Evolutionary conservation across 208 protist genomes (phyloP).

Genomic region (Crithidia thermophila): DNA sequence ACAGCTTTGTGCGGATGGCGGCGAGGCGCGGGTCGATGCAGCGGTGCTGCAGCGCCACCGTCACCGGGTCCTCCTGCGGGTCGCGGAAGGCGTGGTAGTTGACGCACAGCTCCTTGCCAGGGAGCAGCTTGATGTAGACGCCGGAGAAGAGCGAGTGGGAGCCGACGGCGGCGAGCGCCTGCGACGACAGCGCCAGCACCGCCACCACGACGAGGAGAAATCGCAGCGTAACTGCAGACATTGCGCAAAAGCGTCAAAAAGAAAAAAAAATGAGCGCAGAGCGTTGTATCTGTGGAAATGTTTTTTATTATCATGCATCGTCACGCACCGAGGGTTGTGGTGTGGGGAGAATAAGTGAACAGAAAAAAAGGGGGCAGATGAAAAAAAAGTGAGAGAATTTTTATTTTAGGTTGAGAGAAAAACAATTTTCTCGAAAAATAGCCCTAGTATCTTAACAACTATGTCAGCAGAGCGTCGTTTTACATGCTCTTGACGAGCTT

Average conservation of each 20-base stretch:
- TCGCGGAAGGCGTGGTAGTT: slow-evolving; percentile 68
- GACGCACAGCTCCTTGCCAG: slow-evolving; percentile 64
- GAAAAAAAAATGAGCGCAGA: not conserved
- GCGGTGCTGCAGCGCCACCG: slow-evolving; percentile 65
- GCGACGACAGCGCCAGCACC: slow-evolving; percentile 6
- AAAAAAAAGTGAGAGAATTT: too few relatives aligned
- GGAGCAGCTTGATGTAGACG: slow-evolving; percentile 73
- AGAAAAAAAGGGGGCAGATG: too few relatives aligned
- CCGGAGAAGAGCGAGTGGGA: slow-evolving; percentile 9
- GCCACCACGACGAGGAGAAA: slow-evolving; percentile 3
- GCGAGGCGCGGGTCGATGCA: slow-evolving; percentile 57
- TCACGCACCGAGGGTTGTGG: too few relatives aligned
- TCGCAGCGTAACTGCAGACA: not conserved
- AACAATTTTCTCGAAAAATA: too few relatives aligned
- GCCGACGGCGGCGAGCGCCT: slow-evolving; percentile 4
- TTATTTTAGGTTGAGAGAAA: too few relatives aligned
- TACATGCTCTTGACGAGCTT: too few relatives aligned
- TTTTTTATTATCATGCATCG: too few relatives aligned
- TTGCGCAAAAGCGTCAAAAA: not conserved
- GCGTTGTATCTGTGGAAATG: too few relatives aligned
- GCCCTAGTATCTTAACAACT: too few relatives aligned
- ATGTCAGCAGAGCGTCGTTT: too few relatives aligned
- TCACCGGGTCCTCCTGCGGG: slow-evolving; percentile 58
- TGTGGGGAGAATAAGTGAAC: too few relatives aligned
- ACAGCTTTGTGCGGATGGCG: slow-evolving; percentile 50